Evolutionary conservation across 345 rosid genomes (phyloP).

Genomic region (Lagerstroemia speciosa): DNA sequence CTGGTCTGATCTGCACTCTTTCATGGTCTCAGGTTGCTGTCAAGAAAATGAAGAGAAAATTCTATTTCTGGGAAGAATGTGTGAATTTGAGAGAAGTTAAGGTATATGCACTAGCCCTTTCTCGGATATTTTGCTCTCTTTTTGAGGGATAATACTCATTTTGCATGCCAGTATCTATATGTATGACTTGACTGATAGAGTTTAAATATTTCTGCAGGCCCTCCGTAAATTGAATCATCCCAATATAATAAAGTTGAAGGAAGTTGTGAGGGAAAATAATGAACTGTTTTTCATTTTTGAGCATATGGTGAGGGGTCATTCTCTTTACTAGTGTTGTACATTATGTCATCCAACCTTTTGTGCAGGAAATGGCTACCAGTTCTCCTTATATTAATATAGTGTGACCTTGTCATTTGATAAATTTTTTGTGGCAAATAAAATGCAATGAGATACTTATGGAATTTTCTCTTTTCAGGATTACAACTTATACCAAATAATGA

Average conservation of each 20-base stretch:
- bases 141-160: background rate
- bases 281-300: conserved; percentile 89
- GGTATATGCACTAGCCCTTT: conserved; percentile 23
- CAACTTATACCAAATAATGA: conserved; percentile 78
- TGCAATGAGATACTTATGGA: background rate
- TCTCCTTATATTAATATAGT: background rate
- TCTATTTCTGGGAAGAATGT: conserved; percentile 89
- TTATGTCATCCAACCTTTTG: background rate
- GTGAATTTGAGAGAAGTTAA: conserved; percentile 85
- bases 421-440: background rate
- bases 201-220: conserved; percentile 44
- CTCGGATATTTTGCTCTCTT: background rate
- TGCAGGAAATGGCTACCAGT: background rate
- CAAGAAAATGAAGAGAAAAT: conserved; percentile 91
- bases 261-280: conserved; percentile 78
- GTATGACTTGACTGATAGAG: background rate
- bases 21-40: conserved; percentile 67
- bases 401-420: background rate
- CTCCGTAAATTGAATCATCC: conserved; percentile 84
- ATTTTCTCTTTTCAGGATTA: conserved; percentile 41
- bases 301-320: conserved; percentile 60
- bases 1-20: background rate
- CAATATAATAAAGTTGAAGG: conserved; percentile 79
- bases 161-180: background rate
- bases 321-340: background rate